phyloP scores from a whole-genome alignment of 768 basidiomycete species.

The Russula compacta region DNA sequence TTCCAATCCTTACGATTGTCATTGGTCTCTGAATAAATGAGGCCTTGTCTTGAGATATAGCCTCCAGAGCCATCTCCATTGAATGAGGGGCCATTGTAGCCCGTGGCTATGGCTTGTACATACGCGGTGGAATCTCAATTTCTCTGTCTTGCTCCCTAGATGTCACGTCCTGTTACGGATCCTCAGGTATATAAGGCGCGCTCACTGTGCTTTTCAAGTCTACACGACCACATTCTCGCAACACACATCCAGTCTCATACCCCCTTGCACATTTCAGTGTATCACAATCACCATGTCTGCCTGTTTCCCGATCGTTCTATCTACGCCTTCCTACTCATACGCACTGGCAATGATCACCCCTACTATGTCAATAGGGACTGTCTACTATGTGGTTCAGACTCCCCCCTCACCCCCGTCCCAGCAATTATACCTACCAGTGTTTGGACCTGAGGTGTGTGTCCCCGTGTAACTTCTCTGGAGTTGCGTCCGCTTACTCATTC shows the following conservation, averaged over 20 bases:
- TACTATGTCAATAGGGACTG: not conserved
- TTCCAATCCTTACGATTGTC: slow-evolving; percentile 52
- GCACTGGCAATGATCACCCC: too few relatives aligned
- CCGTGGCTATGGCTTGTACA: not conserved
- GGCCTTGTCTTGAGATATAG: slow-evolving; percentile 40
- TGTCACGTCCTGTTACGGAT: not conserved
- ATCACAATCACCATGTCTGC: not conserved
- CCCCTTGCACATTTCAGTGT: not conserved
- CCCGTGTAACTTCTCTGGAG: not conserved
- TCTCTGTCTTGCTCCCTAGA: not conserved
- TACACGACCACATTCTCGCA: too few relatives aligned
- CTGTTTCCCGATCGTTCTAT: not conserved
- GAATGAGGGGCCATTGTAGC: not conserved
- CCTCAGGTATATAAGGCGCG: not conserved
- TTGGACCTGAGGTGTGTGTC: not conserved
- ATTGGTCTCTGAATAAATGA: slow-evolving; percentile 61
- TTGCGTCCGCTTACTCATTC: not conserved
- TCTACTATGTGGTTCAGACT: not conserved
- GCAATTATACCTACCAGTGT: not conserved
- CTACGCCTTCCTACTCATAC: not conserved
- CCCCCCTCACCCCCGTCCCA: not conserved
- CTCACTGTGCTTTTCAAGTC: not conserved
- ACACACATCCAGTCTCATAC: not conserved
- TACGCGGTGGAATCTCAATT: not conserved
- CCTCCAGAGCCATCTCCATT: slow-evolving; percentile 12